phyloP scores from a whole-genome alignment of 768 basidiomycete genomes.

The Xerocomellus intermedius region DNA sequence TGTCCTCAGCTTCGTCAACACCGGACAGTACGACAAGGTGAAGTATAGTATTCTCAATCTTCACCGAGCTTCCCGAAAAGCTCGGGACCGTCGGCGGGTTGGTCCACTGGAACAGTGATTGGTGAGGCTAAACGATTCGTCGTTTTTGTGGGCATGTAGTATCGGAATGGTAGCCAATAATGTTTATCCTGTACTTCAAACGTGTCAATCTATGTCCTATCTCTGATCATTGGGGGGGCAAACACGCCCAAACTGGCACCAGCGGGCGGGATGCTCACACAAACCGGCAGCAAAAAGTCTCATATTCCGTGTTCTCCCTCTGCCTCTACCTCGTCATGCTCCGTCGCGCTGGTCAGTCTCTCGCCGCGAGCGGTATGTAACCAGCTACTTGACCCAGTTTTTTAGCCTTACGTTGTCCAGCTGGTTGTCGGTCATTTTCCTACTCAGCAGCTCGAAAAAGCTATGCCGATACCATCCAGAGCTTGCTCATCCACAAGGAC shows the following conservation, averaged over 20 bases:
- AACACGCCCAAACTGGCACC: constrained; percentile 28
- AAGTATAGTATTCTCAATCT: constrained; percentile 73
- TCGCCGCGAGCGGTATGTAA: constrained; percentile 50
- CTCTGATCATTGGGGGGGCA: background rate
- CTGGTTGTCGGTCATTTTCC: constrained; percentile 78
- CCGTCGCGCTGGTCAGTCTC: constrained; percentile 57
- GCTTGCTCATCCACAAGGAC: constrained; percentile 91
- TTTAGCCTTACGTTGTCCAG: constrained; percentile 29
- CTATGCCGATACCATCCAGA: constrained; percentile 88
- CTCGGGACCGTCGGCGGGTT: constrained; percentile 58
- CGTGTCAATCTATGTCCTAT: background rate
- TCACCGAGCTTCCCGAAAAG: constrained; percentile 72
- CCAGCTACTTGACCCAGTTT: background rate
- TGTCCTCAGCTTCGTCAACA: constrained; percentile 56
- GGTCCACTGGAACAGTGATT: constrained; percentile 29
- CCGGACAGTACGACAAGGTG: constrained; percentile 71
- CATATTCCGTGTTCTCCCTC: constrained; percentile 8
- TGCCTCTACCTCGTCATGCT: constrained; percentile 41
- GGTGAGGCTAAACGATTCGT: background rate
- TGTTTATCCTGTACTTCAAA: constrained; percentile 12
- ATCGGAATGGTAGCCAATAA: constrained; percentile 12
- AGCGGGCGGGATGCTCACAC: constrained; percentile 19
- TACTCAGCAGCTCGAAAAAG: constrained; percentile 68
- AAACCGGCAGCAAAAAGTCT: constrained; percentile 9
- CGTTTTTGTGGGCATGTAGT: constrained; percentile 14